phyloP scores from a whole-genome alignment of 495 filamentous ascomycete genomes.

The Penicillium pancosmium region DNA sequence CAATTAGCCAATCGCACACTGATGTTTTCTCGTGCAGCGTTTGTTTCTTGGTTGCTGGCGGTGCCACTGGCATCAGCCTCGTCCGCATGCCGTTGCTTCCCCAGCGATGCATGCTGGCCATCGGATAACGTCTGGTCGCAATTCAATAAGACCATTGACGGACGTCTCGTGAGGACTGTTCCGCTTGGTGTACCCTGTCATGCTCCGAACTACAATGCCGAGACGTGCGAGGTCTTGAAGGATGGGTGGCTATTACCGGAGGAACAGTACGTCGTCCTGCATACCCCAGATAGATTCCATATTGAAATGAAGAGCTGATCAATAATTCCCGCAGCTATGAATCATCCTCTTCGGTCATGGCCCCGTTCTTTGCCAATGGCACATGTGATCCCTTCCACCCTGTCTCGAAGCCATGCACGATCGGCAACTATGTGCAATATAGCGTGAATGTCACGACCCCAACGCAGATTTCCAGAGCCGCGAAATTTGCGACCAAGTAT shows the following conservation, averaged over 20 bases:
- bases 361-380: constrained; percentile 43
- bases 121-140: constrained; percentile 37
- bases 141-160: constrained; percentile 47
- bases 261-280: constrained; percentile 30
- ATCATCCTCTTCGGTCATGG: constrained; percentile 47
- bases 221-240: constrained; percentile 28
- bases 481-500: constrained; percentile 53
- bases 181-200: constrained; percentile 53
- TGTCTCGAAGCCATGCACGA: constrained; percentile 51
- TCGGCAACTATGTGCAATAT: constrained; percentile 62
- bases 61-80: background rate
- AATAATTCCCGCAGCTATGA: constrained; percentile 23
- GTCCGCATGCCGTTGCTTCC: constrained; percentile 33
- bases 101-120: constrained; percentile 52
- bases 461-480: constrained; percentile 32
- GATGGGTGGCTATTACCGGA: constrained; percentile 35
- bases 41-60: background rate
- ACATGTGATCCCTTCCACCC: constrained; percentile 60
- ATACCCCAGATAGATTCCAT: background rate
- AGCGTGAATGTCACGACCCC: constrained; percentile 38
- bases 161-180: constrained; percentile 47
- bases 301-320: constrained; percentile 2
- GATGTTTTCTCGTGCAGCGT: too few species aligned
- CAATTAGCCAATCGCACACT: too few species aligned
- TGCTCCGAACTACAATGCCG: constrained; percentile 35